phyloP scores from a whole-genome alignment of 805 yeast genomes.

The Kuraishia borneana region DNA sequence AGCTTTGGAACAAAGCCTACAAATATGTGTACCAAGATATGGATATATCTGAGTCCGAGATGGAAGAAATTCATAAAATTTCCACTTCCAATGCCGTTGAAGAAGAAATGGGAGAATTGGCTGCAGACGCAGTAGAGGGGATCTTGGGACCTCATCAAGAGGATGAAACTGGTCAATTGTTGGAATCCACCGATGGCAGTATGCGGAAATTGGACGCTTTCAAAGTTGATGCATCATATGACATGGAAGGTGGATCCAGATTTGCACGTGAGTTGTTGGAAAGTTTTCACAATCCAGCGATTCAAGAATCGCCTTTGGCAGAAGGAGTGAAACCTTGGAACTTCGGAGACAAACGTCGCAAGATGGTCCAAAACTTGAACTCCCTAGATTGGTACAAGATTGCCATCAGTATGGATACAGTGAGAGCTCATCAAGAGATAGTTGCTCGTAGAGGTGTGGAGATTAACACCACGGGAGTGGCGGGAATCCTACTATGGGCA shows the following conservation, averaged over 20 bases:
- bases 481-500: conserved; percentile 40
- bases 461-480: conserved; percentile 37
- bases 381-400: conserved; percentile 65
- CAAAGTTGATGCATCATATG: not conserved
- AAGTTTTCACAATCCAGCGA: not conserved
- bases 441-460: conserved; percentile 64
- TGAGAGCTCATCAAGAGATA: conserved; percentile 73
- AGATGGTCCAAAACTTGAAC: conserved; percentile 46
- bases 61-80: not conserved
- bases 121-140: conserved; percentile 1
- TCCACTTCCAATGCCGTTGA: not conserved
- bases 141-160: conserved; percentile 1
- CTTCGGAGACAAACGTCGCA: conserved; percentile 10
- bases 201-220: not conserved
- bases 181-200: too few species aligned
- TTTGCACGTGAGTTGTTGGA: not conserved
- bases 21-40: conserved; percentile 1
- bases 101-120: not conserved
- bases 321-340: conserved; percentile 11
- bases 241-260: not conserved
- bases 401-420: conserved; percentile 55
- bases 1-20: not conserved
- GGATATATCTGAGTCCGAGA: not conserved
- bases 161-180: too few species aligned
- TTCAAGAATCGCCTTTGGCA: conserved; percentile 4